Evolutionary conservation across 1,284 basidiomycete species (phyloP).

Genomic region (Ganoderma lingzhi): DNA sequence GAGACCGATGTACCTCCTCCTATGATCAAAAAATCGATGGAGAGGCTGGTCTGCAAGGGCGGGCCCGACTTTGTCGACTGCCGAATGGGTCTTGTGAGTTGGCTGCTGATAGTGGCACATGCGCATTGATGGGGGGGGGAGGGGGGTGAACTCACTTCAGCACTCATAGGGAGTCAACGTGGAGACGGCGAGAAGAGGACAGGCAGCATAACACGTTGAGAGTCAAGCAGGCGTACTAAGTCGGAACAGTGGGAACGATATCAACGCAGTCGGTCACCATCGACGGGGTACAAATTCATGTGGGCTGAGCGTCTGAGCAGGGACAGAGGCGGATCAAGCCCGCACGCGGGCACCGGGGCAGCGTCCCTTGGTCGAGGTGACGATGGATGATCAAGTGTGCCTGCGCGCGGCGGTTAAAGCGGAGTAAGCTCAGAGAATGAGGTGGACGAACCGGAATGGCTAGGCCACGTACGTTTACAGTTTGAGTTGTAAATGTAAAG

Average conservation of each 20-base stretch:
- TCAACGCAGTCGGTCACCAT: background rate
- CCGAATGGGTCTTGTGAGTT: background rate
- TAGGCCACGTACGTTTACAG: background rate
- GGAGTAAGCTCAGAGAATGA: background rate
- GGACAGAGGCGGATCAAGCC: background rate
- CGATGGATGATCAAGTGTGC: background rate
- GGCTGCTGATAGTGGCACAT: background rate
- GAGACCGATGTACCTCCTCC: slow-evolving; percentile 16
- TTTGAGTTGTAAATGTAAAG: background rate
- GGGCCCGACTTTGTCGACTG: slow-evolving; percentile 15
- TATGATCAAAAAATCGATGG: slow-evolving; percentile 26
- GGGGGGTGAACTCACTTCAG: slow-evolving; percentile 6
- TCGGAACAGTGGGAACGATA: slow-evolving; percentile 1
- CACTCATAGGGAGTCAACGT: slow-evolving; percentile 12
- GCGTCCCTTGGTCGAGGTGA: background rate
- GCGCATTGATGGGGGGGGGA: background rate
- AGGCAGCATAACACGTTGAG: background rate
- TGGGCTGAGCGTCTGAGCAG: background rate
- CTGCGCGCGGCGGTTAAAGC: background rate
- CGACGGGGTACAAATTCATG: background rate
- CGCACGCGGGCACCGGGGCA: background rate
- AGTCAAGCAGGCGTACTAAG: background rate
- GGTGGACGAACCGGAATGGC: background rate
- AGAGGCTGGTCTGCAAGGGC: slow-evolving; percentile 21
- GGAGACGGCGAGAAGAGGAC: background rate